Evolutionary conservation across 179 eudicot genomes (phyloP), one percentile per base, ranked within the genome.

Genomic region (Beta lomatogona): DNA sequence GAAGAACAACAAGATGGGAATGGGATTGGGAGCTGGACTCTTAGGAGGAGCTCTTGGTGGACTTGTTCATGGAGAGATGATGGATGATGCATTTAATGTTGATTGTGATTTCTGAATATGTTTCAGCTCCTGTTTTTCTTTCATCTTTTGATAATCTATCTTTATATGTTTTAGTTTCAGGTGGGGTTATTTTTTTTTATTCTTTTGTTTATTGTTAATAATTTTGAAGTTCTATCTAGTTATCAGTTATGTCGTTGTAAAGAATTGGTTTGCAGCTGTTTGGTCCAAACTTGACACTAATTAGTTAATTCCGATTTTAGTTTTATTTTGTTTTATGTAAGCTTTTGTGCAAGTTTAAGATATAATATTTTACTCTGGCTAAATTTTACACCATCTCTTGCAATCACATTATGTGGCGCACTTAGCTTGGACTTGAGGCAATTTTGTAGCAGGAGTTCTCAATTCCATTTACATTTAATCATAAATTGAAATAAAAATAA

Each of bases 41-140:
- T 25, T 88, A 0, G 91, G 92, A 71, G 92, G 90, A 53, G 88
- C 86, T 6, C 13, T 87, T 66, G 92, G 92, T 58, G 89, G 91
- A 53, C 82, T 89, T 73, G 76, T 89, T 74, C 78, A 88, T 6
- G 91, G 87, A 22, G 91, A 88, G 36, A 65, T 84, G 59, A 54
- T 85, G 46, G 87, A 82, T 10, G 89, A 85, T 76, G 68, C 80
- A 0, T 85, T 65, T 52, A 87, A 85, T 58, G 72, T 64, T 12
- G 87, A 84, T 44, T 81, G 58, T 65, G 86, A 82, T 76, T 82
- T 82, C 76, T 85, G 71, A 85, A 13, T 4, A 2, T 21, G 54
- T 9, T 76, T 48, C 16, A 5, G 12, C 45, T 57, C 41, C 41
- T 36, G 41, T 60, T 55, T 50, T 50, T 8, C 8, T n/a, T 22